Base-by-base conservation (phyloP, 176 grass and related monocot species). In the Typha latifolia region DNA sequence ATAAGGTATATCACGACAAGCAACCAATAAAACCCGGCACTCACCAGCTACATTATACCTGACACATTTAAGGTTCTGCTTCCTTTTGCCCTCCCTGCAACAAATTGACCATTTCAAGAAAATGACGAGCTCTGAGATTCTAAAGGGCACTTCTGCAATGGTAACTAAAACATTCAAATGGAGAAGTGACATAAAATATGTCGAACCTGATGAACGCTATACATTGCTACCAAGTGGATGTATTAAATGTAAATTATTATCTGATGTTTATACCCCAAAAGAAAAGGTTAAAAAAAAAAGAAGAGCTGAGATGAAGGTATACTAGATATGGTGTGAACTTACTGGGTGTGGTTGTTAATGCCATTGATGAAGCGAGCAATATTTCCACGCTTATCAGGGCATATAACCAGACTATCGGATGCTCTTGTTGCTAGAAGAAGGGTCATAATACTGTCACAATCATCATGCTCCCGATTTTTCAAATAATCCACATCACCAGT, bases 51-150 rank as follows among this genome's bases (percentile, higher is more conserved):
- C 84, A 72, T 89, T 73, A 66, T 92, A 97, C 21, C 93, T 68
- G 67, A 89, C 93, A 69, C 93, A 97, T 61, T 97, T 97, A 47
- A 92, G 62, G 62, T 92, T 97, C 51, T 89, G 75, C 83, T 91
- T 91, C 78, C 91, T 97, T 75, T 67, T 89, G 48, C 88, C 85
- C 74, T 84, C 93, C 76, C 93, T 97, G 77, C 66, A 96, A 69
- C 47, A 79, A 72, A 69, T 71, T 48, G 31, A 71, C 14, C 49
- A 3, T 62, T 72, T 75, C 63, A 71, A 77, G 53, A 57, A 57
- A 16, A 65, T 19, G 31, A 65, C 32, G 20, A 43, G 32, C 63
- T 47, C n/a, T 47, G 15, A 65, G 63, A 65, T 65, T 65, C 31
- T 65, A 11, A n/a, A 10, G 32, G 14, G 18, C 12, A 61, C 23